phyloP scores from a whole-genome alignment of 331 rosid species.

The Saraca asoca region DNA sequence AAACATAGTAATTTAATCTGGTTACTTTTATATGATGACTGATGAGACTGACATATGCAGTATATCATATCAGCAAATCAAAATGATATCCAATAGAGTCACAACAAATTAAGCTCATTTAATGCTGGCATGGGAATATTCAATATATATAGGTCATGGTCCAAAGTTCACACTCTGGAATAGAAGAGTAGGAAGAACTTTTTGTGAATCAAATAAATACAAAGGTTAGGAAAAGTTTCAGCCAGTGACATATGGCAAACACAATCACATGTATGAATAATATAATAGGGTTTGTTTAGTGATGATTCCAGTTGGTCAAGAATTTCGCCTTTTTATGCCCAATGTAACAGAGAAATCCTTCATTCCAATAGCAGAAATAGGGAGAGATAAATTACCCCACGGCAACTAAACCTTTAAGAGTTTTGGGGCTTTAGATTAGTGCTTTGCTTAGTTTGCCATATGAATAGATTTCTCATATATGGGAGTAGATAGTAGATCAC shows the following conservation, averaged over 20 bases:
- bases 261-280: not conserved
- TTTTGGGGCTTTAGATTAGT: constrained; percentile 9
- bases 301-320: constrained; percentile 47
- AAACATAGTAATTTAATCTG: too few species aligned
- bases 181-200: too few species aligned
- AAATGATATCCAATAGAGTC: too few species aligned
- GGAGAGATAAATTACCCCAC: constrained; percentile 26
- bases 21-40: too few species aligned
- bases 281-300: not conserved
- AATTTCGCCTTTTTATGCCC: constrained; percentile 51
- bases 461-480: constrained; percentile 30
- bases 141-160: too few species aligned
- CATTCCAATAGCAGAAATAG: constrained; percentile 29
- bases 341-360: constrained; percentile 23
- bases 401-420: constrained; percentile 36
- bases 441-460: constrained; percentile 3
- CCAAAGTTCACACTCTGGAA: too few species aligned
- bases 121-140: too few species aligned
- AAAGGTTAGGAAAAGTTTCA: constrained; percentile 30
- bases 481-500: constrained; percentile 30
- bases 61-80: too few species aligned
- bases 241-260: constrained; percentile 18
- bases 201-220: constrained; percentile 9
- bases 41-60: too few species aligned
- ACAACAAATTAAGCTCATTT: too few species aligned